Conservation (phyloP, 164 flowering plant species). For the Sedum album region DNA sequence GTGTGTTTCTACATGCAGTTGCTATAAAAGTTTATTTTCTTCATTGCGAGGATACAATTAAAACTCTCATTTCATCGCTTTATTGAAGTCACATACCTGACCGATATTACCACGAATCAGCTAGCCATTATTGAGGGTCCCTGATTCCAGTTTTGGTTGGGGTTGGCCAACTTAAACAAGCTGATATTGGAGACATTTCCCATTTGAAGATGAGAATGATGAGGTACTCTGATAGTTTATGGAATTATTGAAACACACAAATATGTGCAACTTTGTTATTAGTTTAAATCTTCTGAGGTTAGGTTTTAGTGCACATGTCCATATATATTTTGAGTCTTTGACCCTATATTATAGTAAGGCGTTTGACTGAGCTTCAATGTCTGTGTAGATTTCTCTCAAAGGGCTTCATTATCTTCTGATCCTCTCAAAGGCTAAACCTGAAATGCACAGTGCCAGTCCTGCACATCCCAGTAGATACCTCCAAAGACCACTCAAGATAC, state of each 20-base stretch:
- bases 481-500: slow-evolving; percentile 56
- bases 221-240: not conserved
- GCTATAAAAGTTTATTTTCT: not conserved
- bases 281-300: slow-evolving; percentile 47
- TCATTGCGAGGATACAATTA: not conserved
- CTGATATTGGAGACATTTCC: not conserved
- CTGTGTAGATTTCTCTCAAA: slow-evolving; percentile 45
- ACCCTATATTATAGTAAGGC: slow-evolving; percentile 20
- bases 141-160: not conserved
- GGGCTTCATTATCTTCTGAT: slow-evolving; percentile 54
- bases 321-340: slow-evolving; percentile 47
- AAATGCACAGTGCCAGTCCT: slow-evolving; percentile 31
- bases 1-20: not conserved
- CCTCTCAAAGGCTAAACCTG: slow-evolving; percentile 27
- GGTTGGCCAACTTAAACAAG: not conserved
- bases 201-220: not conserved
- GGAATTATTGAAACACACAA: not conserved
- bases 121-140: not conserved
- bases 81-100: no score
- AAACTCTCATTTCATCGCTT: not conserved
- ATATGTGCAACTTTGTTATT: slow-evolving; percentile 14
- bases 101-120: not conserved
- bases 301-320: slow-evolving; percentile 59
- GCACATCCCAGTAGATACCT: slow-evolving; percentile 45
- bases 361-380: slow-evolving; percentile 29